Percentiles rank a stretch among this genome's conserved stretches.
These are phyloP conservation scores for Erythrophleum fordii DNA, from an alignment of 306 rosid species.

Conservation along the genomic window DNA sequence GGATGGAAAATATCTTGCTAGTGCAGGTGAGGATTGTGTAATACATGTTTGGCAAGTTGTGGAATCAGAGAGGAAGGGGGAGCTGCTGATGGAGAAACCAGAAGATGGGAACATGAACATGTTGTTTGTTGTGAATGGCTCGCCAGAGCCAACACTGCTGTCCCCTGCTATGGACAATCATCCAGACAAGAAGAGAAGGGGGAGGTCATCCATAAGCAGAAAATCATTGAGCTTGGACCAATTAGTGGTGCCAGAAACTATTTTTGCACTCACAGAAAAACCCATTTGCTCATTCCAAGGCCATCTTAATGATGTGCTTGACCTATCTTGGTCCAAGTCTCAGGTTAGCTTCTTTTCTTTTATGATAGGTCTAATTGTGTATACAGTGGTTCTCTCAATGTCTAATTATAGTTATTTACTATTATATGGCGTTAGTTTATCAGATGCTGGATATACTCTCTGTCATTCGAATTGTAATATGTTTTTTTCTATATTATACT, in stretches of 20 bases:
- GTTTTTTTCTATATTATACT: neutral
- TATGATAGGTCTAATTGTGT: slow-evolving; percentile 30
- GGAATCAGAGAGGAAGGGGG: slow-evolving; percentile 78
- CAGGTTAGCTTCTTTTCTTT: slow-evolving; percentile 64
- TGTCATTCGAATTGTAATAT: neutral
- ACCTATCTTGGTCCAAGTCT: slow-evolving; percentile 94
- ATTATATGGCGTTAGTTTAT: neutral
- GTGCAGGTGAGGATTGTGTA: slow-evolving; percentile 88
- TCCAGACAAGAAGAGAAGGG: slow-evolving; percentile 72
- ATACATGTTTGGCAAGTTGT: slow-evolving; percentile 84
- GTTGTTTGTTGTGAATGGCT: slow-evolving; percentile 66
- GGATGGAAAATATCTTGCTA: slow-evolving; percentile 87
- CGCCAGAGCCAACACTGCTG: slow-evolving; percentile 64
- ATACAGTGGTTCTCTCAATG: slow-evolving; percentile 3
- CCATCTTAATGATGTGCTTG: slow-evolving; percentile 80
- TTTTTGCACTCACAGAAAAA: slow-evolving; percentile 75
- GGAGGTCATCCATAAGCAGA: slow-evolving; percentile 74
- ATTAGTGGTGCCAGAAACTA: slow-evolving; percentile 63
- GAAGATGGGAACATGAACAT: slow-evolving; percentile 68
- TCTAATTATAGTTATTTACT: neutral
- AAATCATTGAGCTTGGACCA: slow-evolving; percentile 75
- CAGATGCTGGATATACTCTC: neutral
- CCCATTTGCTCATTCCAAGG: slow-evolving; percentile 81
- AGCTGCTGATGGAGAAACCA: slow-evolving; percentile 66
- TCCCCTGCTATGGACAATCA: slow-evolving; percentile 57